Evolutionary conservation across 139 green algal genomes (phyloP), one percentile per base, ranked within the genome.

Genomic region (Closterium sp.): DNA sequence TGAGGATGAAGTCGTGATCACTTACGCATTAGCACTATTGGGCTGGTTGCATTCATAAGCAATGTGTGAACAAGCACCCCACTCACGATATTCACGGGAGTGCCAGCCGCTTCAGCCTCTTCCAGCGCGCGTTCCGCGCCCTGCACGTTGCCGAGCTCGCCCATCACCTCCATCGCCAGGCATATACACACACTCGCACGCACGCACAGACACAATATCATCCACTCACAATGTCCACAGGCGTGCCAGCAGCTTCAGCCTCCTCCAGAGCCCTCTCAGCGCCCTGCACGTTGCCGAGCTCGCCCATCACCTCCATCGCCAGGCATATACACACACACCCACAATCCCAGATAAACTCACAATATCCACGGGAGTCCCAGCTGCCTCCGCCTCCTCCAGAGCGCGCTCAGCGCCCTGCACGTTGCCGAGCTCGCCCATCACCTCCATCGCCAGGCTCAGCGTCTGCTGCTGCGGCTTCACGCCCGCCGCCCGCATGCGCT

Each of bases 391-490:
- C 1, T 90, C 88, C 1, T 38, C n/a, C 1, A 87, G 70, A 2
- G 70, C 88, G 10, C 27, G 24, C 10, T 90, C 88, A 6, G 88
- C 88, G 38, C 70, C 88, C 29, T 86, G 24, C n/a, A 90, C 88
- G n/a, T 86, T 90, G 27, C 88, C 88, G n/a, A 90, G 29, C n/a
- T 90, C 38, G 28, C 88, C 88, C n/a, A 31, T 86, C 17, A 90
- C 62, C n/a, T 90, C 88, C 88, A 90, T 90, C 29, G 70, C 29
- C 88, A 90, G 62, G 70, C 27, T 90, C 27, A 90, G 28, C n/a
- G 88, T 90, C 38, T 62, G 38, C 70, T 90, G 62, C 70, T 29
- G 27, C 10, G 88, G 88, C 29, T 28, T 30, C 38, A 86, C 27
- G 0, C 88, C 88, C n/a, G 62, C 88, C 30, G 29, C 88, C 30